Percentiles rank a stretch among this genome's conserved stretches.
phyloP scores from a whole-genome alignment of 148 eudicot species.

The Rhododendron kiyosumense region DNA sequence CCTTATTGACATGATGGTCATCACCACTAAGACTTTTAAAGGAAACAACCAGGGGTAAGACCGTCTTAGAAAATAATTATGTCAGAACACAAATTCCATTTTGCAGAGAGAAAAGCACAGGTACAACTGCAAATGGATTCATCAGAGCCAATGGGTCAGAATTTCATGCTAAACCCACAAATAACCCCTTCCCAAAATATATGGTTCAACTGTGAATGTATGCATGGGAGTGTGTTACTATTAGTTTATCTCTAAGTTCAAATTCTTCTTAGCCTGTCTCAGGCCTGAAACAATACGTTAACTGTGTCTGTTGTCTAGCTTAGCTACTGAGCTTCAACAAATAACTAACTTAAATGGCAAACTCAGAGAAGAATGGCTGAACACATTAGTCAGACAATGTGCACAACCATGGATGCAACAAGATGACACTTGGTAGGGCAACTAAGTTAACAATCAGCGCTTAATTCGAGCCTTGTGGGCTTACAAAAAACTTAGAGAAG shows the following conservation, averaged over 20 bases:
- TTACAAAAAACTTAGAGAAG: not conserved
- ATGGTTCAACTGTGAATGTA: not conserved
- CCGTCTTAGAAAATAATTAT: not conserved
- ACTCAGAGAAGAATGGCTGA: not conserved
- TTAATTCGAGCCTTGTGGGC: not conserved
- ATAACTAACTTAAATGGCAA: constrained; percentile 1
- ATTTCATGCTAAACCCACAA: not conserved
- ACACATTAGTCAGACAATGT: not conserved
- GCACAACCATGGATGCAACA: constrained; percentile 3
- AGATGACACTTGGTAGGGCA: not conserved
- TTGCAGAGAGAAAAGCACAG: not conserved
- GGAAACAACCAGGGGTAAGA: not conserved
- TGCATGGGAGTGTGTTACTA: not conserved
- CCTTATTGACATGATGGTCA: not conserved
- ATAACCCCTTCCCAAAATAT: not conserved
- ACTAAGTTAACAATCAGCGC: not conserved
- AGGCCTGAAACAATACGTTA: constrained; percentile 30
- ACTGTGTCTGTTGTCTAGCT: not conserved
- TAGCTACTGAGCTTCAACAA: not conserved
- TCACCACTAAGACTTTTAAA: not conserved
- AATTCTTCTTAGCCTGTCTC: constrained; percentile 49
- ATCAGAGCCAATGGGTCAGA: not conserved
- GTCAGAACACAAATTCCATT: not conserved
- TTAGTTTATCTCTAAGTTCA: constrained; percentile 39
- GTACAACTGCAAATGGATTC: not conserved